Percentiles rank a stretch among this genome's conserved stretches.
Evolutionary conservation across 176 grass and related monocot species (phyloP).

Genomic region (Carex parvula): DNA sequence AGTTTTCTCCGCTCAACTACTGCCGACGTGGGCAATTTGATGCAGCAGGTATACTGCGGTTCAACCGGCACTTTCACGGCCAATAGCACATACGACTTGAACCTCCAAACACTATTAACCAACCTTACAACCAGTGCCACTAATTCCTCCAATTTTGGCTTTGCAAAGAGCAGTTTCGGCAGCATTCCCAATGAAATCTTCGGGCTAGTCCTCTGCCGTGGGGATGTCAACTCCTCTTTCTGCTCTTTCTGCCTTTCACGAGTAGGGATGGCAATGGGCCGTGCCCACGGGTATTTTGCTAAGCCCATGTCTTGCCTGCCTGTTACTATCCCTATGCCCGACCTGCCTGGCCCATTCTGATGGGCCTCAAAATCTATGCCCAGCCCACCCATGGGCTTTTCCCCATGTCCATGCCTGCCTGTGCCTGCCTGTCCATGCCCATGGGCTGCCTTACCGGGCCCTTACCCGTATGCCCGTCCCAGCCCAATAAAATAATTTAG

Average conservation of each 20-base stretch:
- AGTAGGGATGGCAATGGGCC: too few relatives aligned
- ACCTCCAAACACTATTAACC: slow-evolving; percentile 24
- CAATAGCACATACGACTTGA: slow-evolving; percentile 18
- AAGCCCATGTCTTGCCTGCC: too few relatives aligned
- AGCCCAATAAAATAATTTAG: too few relatives aligned
- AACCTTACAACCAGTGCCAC: not conserved
- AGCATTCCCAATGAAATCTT: slow-evolving; percentile 6
- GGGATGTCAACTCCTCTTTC: slow-evolving; percentile 34
- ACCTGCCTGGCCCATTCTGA: too few relatives aligned
- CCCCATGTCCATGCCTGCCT: too few relatives aligned
- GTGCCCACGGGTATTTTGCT: too few relatives aligned
- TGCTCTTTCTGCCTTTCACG: slow-evolving; percentile 43
- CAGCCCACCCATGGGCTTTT: too few relatives aligned
- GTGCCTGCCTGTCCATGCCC: too few relatives aligned
- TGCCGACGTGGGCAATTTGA: not conserved
- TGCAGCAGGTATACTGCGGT: not conserved
- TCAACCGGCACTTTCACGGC: slow-evolving; percentile 10
- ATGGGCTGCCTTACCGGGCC: too few relatives aligned
- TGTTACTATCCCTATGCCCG: too few relatives aligned
- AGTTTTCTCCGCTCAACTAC: not conserved
- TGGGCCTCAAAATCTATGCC: too few relatives aligned
- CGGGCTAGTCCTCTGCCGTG: slow-evolving; percentile 53
- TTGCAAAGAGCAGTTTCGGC: slow-evolving; percentile 24
- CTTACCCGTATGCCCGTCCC: too few relatives aligned
- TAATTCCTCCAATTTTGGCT: not conserved